Evolutionary conservation across 208 protist species (phyloP).

Genomic region (Angomonas ambiguus): DNA sequence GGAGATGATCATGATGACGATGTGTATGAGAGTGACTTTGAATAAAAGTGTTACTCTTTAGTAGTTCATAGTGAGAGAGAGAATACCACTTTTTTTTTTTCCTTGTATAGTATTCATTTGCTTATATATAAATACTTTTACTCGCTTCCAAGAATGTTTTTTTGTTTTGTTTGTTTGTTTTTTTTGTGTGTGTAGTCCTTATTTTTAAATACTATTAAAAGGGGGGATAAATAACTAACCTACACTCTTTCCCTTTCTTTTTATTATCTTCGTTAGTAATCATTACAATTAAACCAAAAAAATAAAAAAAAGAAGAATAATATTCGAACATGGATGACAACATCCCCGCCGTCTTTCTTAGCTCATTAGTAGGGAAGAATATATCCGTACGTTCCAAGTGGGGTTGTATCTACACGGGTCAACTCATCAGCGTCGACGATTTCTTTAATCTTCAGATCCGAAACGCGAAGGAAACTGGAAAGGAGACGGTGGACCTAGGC

Average conservation of each 20-base stretch:
- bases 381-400: constrained; percentile 98
- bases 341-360: constrained; percentile 89
- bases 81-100: not conserved
- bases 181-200: not conserved
- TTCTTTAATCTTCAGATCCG: constrained; percentile 98
- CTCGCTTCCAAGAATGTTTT: not conserved
- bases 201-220: constrained; percentile 7
- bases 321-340: constrained; percentile 49
- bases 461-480: constrained; percentile 68
- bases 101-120: no score
- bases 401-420: constrained; percentile 97
- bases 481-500: constrained; percentile 68
- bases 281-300: constrained; percentile 2
- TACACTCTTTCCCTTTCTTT: constrained; percentile 12
- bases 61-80: not conserved
- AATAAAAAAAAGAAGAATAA: constrained; percentile 1
- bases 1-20: not conserved
- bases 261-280: constrained; percentile 16
- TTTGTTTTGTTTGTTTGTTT: constrained; percentile 11
- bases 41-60: not conserved
- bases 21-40: constrained; percentile 3
- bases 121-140: no score
- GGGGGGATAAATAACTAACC: not conserved
- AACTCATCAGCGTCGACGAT: constrained; percentile 92
- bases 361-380: constrained; percentile 90